phyloP scores from a whole-genome alignment of 805 yeast genomes.

The Kodamaea kaohsiungensis region DNA sequence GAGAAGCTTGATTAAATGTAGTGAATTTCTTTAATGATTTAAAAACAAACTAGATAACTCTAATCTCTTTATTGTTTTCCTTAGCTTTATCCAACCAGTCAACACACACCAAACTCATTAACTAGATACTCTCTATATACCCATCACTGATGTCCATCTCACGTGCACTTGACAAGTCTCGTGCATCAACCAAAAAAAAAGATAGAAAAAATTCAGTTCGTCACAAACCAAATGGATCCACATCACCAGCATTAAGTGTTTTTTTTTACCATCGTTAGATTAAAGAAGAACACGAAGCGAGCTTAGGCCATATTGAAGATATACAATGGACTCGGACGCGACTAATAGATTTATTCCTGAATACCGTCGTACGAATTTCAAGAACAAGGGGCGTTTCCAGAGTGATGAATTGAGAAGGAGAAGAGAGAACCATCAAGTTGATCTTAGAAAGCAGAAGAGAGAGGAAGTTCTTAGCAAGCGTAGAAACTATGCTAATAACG shows the following conservation, averaged over 20 bases:
- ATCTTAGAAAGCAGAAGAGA: slow-evolving; percentile 92
- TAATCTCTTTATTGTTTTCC: too few relatives aligned
- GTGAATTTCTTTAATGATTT: too few relatives aligned
- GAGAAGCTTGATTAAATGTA: too few relatives aligned
- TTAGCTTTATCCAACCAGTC: too few relatives aligned
- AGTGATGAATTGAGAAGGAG: slow-evolving; percentile 97
- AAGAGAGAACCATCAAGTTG: slow-evolving; percentile 96
- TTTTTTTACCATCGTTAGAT: not conserved
- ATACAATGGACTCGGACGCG: slow-evolving; percentile 69
- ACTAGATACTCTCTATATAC: too few relatives aligned
- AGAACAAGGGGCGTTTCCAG: slow-evolving; percentile 90
- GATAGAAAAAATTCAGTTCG: slow-evolving; percentile 6
- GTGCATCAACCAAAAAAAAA: slow-evolving; percentile 8
- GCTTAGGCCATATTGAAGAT: not conserved
- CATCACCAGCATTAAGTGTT: not conserved
- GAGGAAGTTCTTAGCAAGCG: slow-evolving; percentile 94
- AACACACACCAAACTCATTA: too few relatives aligned
- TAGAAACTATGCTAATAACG: slow-evolving; percentile 63
- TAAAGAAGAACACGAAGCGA: not conserved
- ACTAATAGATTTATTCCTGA: slow-evolving; percentile 90
- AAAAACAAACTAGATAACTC: too few relatives aligned
- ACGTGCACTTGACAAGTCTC: not conserved
- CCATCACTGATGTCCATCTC: too few relatives aligned
- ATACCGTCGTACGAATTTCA: slow-evolving; percentile 94
- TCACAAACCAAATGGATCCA: slow-evolving; percentile 4